phyloP scores from a whole-genome alignment of 2,329 filamentous ascomycete genomes.

The Graphilbum sp. region DNA sequence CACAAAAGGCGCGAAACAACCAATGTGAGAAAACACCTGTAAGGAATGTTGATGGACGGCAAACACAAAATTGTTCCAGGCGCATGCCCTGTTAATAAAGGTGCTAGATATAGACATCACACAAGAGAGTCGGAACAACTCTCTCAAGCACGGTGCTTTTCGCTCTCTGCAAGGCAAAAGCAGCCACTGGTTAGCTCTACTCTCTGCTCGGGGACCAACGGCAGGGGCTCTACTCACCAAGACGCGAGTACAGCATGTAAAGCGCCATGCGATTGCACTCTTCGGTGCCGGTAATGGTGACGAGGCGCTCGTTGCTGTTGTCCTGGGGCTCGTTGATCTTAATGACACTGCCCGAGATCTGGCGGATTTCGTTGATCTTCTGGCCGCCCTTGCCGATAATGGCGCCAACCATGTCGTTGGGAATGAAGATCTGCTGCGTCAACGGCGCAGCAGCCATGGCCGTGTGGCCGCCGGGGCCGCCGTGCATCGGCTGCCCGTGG shows the following conservation, averaged over 20 bases:
- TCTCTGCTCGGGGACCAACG: too few species aligned
- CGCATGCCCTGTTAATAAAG: too few species aligned
- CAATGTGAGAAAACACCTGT: background rate
- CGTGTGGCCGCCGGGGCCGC: constrained; percentile 45
- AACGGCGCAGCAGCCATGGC: constrained; percentile 56
- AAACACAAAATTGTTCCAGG: too few species aligned
- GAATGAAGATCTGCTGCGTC: constrained; percentile 97
- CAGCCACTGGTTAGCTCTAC: constrained; percentile 7
- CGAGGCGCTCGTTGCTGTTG: constrained; percentile 93
- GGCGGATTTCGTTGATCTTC: constrained; percentile 98
- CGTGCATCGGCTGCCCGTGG: constrained; percentile 59
- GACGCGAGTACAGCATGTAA: constrained; percentile 96
- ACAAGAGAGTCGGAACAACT: too few species aligned
- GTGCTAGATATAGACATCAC: too few species aligned
- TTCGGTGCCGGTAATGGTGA: constrained; percentile 93
- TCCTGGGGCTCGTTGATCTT: constrained; percentile 99
- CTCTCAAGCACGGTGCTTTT: constrained; percentile 63
- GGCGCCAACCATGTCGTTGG: constrained; percentile 98
- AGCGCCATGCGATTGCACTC: constrained; percentile 99
- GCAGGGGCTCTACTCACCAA: constrained; percentile 47
- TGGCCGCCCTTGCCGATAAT: constrained; percentile 97
- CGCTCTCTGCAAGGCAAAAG: constrained; percentile 39
- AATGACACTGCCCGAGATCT: constrained; percentile 93
- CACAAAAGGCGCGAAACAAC: background rate
- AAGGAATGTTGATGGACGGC: too few species aligned